Conservation (phyloP, 306 rosid species). For the Quercus cerris region DNA sequence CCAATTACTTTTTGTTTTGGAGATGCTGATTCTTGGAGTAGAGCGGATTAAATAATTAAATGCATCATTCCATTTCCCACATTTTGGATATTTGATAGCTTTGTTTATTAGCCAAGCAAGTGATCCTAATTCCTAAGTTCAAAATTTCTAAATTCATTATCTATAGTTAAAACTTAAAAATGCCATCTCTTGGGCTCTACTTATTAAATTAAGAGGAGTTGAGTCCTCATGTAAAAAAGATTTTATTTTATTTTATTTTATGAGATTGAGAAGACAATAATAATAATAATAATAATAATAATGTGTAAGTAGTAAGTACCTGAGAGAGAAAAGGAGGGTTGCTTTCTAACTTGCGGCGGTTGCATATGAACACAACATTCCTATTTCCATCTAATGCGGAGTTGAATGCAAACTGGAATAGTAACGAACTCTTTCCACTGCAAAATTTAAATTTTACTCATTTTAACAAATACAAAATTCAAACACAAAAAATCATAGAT, state of each 20-base stretch:
- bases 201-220: too few relatives aligned
- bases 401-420: constrained; percentile 82
- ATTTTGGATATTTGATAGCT: too few relatives aligned
- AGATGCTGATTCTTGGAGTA: too few relatives aligned
- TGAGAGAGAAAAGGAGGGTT: constrained; percentile 92
- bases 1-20: too few relatives aligned
- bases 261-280: too few relatives aligned
- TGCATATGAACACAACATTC: constrained; percentile 67
- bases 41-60: too few relatives aligned
- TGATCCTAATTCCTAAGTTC: too few relatives aligned
- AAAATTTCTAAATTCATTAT: not conserved
- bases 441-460: not conserved
- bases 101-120: too few relatives aligned
- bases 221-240: too few relatives aligned
- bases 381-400: constrained; percentile 29
- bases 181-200: not conserved
- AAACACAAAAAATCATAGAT: not conserved
- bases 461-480: not conserved
- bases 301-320: constrained; percentile 25
- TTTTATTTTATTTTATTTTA: too few relatives aligned
- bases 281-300: too few relatives aligned
- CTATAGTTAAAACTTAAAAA: not conserved
- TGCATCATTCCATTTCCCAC: too few relatives aligned
- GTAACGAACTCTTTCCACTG: constrained; percentile 81
- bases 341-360: constrained; percentile 46